Evolutionary conservation across 164 flowering plant species (phyloP).

Genomic region (Santalum album): DNA sequence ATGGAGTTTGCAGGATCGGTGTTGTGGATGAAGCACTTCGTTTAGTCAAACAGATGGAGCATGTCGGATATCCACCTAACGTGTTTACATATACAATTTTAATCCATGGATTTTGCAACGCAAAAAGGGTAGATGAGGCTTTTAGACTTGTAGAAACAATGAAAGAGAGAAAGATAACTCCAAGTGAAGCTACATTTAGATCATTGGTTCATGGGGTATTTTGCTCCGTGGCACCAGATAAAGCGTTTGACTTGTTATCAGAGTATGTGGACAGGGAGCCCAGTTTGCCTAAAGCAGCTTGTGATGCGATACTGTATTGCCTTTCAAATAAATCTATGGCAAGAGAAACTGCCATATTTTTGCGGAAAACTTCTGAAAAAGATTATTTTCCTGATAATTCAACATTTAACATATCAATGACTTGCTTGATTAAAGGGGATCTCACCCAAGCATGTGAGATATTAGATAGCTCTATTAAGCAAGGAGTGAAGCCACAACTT

Average conservation of each 20-base stretch:
- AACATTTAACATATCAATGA: constrained; percentile 40
- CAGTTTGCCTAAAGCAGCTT: constrained; percentile 33
- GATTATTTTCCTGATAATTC: constrained; percentile 56
- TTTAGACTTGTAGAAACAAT: constrained; percentile 51
- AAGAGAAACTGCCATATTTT: constrained; percentile 41
- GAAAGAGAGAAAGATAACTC: constrained; percentile 52
- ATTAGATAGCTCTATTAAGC: constrained; percentile 33
- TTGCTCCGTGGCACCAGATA: constrained; percentile 30
- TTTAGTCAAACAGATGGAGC: constrained; percentile 78
- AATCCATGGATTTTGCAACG: constrained; percentile 75
- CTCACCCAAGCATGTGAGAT: constrained; percentile 43
- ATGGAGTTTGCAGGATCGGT: constrained; percentile 82
- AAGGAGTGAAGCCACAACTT: constrained; percentile 49
- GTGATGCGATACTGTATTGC: constrained; percentile 48
- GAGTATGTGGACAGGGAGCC: constrained; percentile 33
- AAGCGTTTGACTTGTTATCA: constrained; percentile 47
- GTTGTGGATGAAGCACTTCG: constrained; percentile 88
- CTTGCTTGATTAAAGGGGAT: constrained; percentile 52
- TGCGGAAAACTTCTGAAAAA: constrained; percentile 29
- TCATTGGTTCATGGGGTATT: constrained; percentile 83
- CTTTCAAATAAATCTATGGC: constrained; percentile 55
- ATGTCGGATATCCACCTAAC: constrained; percentile 45
- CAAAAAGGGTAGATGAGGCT: constrained; percentile 64
- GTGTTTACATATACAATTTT: constrained; percentile 77
- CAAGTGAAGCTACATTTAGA: constrained; percentile 77